Base-by-base conservation (phyloP, 257 asterid species). In the Solanum chiquidenum region DNA sequence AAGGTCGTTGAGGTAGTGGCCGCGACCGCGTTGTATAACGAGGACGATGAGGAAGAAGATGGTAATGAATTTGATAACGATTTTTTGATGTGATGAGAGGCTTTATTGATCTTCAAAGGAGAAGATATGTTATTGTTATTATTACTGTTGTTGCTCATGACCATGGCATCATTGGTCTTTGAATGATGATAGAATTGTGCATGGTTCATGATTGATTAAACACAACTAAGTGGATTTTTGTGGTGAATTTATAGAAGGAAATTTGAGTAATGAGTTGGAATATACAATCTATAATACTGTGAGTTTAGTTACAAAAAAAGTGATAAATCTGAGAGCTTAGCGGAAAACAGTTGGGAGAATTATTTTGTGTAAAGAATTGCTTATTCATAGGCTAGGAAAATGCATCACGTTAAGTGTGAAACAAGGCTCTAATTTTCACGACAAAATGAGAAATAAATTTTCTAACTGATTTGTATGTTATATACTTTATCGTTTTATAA, bases 81-180 rank as follows among this genome's bases (percentile, higher is more conserved):
- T 83, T 91, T 91, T 10, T 88, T 89, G 60, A 91, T 90, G 34
- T 49, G 55, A 34, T 77, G 89, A 7, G 93, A 91, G 82, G 35
- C 75, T 60, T 86, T 88, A 11, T 79, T 74, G 38, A 91, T 80
- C 87, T 72, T 91, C 83, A 91, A 86, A 33, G 93, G 88, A 46
- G 90, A 86, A 29, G 31, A 82, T 3, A 49, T 9, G 5, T 62
- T 84, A 10, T 84, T 84, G 10, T 25, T 66, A 11, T 12, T 69
- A 4, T 71, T 66, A 1, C 13, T 64, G 8, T n/a, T 68, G 5
- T 27, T 66, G 73, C 20, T 27, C 18, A n/a, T n/a, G 84, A 77
- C 9, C 7, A 79, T 16, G 18, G 25, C 68, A 3, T 46, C 29
- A 80, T 80, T 38, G 8, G 27, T 9, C 42, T 82, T 82, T 82